Evolutionary conservation across 2,329 filamentous ascomycete genomes (phyloP).

Genomic region (Diplodia corticola): DNA sequence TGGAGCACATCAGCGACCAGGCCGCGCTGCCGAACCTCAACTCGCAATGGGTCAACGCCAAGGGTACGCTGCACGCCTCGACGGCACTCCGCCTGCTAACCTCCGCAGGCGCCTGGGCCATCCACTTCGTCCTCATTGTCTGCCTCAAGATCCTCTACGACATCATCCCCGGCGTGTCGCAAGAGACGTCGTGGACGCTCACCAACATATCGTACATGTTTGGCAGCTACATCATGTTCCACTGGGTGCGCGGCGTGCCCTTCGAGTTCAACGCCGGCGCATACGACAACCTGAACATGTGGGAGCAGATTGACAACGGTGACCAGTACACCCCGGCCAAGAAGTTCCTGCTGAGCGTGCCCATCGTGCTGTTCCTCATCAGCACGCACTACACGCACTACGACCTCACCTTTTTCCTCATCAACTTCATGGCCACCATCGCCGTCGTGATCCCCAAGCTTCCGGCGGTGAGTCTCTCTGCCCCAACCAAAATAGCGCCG

Average conservation of each 20-base stretch:
- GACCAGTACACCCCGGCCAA: constrained; percentile 98
- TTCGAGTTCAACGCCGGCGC: constrained; percentile 99
- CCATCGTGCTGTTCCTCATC: constrained; percentile 89
- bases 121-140: constrained; percentile 90
- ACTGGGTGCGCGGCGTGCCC: constrained; percentile 94
- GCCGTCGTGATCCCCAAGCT: constrained; percentile 95
- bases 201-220: constrained; percentile 99
- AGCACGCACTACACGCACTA: constrained; percentile 99
- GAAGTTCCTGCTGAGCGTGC: constrained; percentile 94
- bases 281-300: constrained; percentile 99
- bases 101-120: constrained; percentile 85
- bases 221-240: constrained; percentile 98
- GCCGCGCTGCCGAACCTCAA: constrained; percentile 92
- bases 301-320: constrained; percentile 99
- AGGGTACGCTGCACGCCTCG: constrained; percentile 61
- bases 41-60: constrained; percentile 98
- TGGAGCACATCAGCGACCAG: constrained; percentile 97
- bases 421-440: constrained; percentile 92
- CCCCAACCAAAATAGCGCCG: neutral
- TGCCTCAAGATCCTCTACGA: constrained; percentile 95
- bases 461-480: constrained; percentile 74
- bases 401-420: constrained; percentile 92
- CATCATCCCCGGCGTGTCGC: constrained; percentile 91
- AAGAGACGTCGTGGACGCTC: constrained; percentile 97
- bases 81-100: neutral